Percentiles rank a stretch among this genome's conserved stretches.
phyloP scores from a whole-genome alignment of 345 rosid species.

The Syzygium aqueum region DNA sequence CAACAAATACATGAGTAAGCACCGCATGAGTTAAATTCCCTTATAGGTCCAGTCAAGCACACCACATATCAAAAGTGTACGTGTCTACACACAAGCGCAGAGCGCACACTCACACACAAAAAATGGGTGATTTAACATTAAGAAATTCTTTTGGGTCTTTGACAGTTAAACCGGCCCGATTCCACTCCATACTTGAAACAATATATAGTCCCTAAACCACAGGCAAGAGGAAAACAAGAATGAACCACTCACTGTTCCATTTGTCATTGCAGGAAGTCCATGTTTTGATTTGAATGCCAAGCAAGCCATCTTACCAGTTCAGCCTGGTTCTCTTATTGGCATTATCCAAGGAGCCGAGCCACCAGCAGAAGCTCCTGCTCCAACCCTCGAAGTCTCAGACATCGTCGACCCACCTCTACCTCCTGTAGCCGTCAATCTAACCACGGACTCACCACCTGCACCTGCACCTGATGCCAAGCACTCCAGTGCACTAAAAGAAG shows the following conservation, averaged over 20 bases:
- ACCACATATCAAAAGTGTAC: neutral
- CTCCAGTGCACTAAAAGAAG: constrained; percentile 17
- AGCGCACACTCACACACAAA: neutral
- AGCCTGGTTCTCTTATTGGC: constrained; percentile 32
- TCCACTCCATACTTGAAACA: neutral
- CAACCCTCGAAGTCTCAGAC: constrained; percentile 37
- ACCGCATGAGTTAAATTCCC: neutral
- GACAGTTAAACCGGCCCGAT: neutral
- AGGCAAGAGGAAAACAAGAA: neutral
- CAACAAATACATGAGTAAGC: constrained; percentile 58
- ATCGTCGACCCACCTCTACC: constrained; percentile 83
- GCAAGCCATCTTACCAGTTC: constrained; percentile 37
- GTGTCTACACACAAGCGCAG: neutral
- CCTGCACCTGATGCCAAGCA: constrained; percentile 5
- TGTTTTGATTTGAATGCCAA: constrained; percentile 34
- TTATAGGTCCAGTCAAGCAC: neutral
- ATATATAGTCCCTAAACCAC: neutral
- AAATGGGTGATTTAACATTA: neutral
- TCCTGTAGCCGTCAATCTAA: constrained; percentile 21
- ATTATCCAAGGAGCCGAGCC: constrained; percentile 15
- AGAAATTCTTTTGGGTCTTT: neutral
- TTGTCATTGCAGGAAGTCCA: constrained; percentile 38
- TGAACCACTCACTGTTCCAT: neutral
- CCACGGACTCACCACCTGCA: constrained; percentile 2
- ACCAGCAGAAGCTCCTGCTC: constrained; percentile 31